phyloP scores from a whole-genome alignment of 805 yeast species.

The Candida boleticola region DNA sequence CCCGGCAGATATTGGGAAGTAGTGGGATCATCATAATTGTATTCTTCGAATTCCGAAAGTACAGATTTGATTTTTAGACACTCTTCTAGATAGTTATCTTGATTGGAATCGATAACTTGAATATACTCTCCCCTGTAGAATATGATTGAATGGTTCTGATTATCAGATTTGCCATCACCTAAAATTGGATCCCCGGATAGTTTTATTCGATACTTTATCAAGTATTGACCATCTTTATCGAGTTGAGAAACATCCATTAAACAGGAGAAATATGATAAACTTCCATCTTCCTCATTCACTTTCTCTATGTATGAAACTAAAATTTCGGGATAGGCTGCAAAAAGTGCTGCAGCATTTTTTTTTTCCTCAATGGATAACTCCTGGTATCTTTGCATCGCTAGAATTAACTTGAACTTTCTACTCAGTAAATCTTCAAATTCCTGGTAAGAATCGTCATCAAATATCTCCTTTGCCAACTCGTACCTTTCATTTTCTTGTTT shows the following conservation, averaged over 20 bases:
- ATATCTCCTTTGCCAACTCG: neutral
- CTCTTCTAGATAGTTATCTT: constrained; percentile 92
- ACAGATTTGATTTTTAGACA: constrained; percentile 88
- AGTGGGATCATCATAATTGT: constrained; percentile 43
- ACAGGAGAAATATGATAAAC: constrained; percentile 61
- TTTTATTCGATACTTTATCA: constrained; percentile 49
- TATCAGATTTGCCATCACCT: constrained; percentile 96
- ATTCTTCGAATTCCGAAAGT: constrained; percentile 87
- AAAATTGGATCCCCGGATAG: constrained; percentile 91
- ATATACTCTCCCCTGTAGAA: constrained; percentile 93
- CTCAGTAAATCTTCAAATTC: constrained; percentile 49
- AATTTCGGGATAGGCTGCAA: constrained; percentile 71
- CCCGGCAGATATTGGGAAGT: constrained; percentile 60
- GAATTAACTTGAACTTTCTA: constrained; percentile 75
- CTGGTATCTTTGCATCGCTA: constrained; percentile 85
- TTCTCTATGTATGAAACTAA: constrained; percentile 56
- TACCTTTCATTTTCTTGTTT: constrained; percentile 11
- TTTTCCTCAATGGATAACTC: constrained; percentile 63
- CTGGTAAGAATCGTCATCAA: neutral
- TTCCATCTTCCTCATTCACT: constrained; percentile 36
- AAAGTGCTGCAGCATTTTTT: constrained; percentile 63
- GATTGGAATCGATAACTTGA: constrained; percentile 94
- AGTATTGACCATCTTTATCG: constrained; percentile 41
- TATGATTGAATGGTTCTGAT: constrained; percentile 84
- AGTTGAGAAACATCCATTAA: constrained; percentile 39